Conservation (phyloP, 768 basidiomycete genomes). For the Boletellus ananiceps region DNA sequence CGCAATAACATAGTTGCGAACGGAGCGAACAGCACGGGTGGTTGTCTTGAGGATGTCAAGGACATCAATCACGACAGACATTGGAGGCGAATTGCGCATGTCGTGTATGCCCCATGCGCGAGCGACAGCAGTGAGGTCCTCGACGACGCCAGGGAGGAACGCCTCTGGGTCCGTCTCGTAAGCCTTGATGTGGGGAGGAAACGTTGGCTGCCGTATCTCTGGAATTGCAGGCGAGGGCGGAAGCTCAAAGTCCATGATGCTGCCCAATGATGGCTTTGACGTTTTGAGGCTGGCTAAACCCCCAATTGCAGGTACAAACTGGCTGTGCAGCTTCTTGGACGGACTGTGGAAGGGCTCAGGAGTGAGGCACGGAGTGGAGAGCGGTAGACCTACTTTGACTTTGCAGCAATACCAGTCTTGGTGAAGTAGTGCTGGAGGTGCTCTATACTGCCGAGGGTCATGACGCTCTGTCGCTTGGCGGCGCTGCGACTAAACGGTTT, state of each 20-base stretch:
- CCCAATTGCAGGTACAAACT: conserved; percentile 75
- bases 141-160: conserved; percentile 70
- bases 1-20: conserved; percentile 78
- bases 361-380: background rate
- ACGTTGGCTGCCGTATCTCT: conserved; percentile 37
- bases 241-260: conserved; percentile 51
- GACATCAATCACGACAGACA: conserved; percentile 46
- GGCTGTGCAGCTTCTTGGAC: conserved; percentile 49
- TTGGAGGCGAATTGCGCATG: conserved; percentile 1
- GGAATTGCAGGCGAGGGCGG: conserved; percentile 68
- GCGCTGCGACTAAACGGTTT: conserved; percentile 90
- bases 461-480: conserved; percentile 89
- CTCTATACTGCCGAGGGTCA: conserved; percentile 93
- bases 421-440: conserved; percentile 95
- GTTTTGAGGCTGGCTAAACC: conserved; percentile 44
- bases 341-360: conserved; percentile 29
- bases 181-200: conserved; percentile 56
- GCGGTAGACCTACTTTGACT: conserved; percentile 58
- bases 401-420: conserved; percentile 73
- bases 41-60: conserved; percentile 72
- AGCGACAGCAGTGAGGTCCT: conserved; percentile 66
- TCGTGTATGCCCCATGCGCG: conserved; percentile 53
- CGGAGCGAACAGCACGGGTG: conserved; percentile 74
- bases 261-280: conserved; percentile 37
- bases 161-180: conserved; percentile 73